A percentile compares a stretch with the other conserved stretches of the same genome.
These are phyloP conservation scores for Russula compacta DNA, from an alignment of 768 basidiomycete species.

Conservation along the genomic window DNA sequence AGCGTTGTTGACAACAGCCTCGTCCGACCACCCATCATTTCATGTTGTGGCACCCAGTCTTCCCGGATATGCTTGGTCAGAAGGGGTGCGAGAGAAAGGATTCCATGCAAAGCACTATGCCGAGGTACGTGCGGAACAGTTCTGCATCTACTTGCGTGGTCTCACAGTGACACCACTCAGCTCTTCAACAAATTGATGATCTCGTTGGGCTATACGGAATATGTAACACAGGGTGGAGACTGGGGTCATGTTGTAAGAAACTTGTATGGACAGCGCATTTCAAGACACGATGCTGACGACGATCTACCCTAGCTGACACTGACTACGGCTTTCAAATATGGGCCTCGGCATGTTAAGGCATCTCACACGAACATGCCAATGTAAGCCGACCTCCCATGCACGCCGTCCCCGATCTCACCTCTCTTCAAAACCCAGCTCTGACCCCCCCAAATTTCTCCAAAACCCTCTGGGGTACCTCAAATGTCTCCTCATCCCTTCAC, in stretches of 20 bases:
- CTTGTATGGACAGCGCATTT: too few relatives aligned
- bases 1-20: slow-evolving; percentile 37
- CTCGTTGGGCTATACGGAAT: slow-evolving; percentile 24
- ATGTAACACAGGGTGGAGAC: slow-evolving; percentile 42
- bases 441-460: not conserved
- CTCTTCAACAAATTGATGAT: slow-evolving; percentile 23
- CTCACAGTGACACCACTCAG: not conserved
- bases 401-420: not conserved
- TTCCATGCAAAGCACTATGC: slow-evolving; percentile 22
- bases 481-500: slow-evolving; percentile 25
- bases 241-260: slow-evolving; percentile 28
- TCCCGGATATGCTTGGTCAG: slow-evolving; percentile 56
- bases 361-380: slow-evolving; percentile 28
- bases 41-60: slow-evolving; percentile 52
- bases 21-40: slow-evolving; percentile 42
- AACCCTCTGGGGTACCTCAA: slow-evolving; percentile 26
- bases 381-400: slow-evolving; percentile 18
- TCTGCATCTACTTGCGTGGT: not conserved
- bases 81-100: slow-evolving; percentile 33
- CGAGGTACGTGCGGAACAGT: slow-evolving; percentile 17
- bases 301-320: slow-evolving; percentile 23
- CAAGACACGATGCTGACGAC: too few relatives aligned
- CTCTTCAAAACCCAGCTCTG: not conserved
- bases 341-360: slow-evolving; percentile 26
- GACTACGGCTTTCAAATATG: slow-evolving; percentile 22